Conservation (phyloP, 306 rosid species). For the cucumber (Cucumis sativus) region Cucumber_9930_V3 NC_026656.2:24442001-24442500, state of each 20-base stretch:
- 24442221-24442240: conserved; percentile 1
- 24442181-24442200: not conserved
- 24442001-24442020: not conserved
- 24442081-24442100: not conserved
- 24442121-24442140: not conserved
- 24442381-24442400: not conserved
- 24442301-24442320: not conserved
- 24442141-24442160: not conserved
- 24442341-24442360: not conserved
- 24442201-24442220: not conserved
- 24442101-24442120: not conserved
- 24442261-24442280: not conserved
- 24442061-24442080: conserved; percentile 5
- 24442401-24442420: conserved; percentile 15
- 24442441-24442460: not conserved
- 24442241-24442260: conserved; percentile 10
- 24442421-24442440: conserved; percentile 9
- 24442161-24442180: not conserved
- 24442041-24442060: not conserved
- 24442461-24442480: conserved; percentile 6
- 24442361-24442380: conserved; percentile 7
- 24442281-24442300: not conserved
- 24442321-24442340: not conserved
- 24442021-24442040: not conserved
- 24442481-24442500: conserved; percentile 8